These are phyloP conservation scores for Neonectria neomacrospora DNA, from an alignment of 2,329 filamentous ascomycete genomes.

Conservation along the genomic window DNA sequence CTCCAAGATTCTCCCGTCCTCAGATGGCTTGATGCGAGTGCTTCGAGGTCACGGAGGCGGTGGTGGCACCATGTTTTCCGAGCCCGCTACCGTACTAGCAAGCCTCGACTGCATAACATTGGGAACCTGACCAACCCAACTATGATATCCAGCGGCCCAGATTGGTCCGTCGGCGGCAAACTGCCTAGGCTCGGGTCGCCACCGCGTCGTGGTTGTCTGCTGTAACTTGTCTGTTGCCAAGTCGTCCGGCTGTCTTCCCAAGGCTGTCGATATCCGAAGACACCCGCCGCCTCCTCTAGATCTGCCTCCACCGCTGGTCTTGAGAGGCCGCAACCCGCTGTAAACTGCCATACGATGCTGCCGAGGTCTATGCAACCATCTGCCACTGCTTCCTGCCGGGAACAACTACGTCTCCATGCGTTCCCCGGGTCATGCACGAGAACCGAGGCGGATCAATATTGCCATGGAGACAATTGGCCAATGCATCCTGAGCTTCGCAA, in stretches of 20 bases:
- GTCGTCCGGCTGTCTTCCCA: background rate
- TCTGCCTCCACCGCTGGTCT: background rate
- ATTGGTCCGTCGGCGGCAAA: constrained; percentile 1
- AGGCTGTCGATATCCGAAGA: constrained; percentile 5
- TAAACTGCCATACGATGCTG: background rate
- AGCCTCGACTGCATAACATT: constrained; percentile 20
- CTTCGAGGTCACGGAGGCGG: constrained; percentile 8
- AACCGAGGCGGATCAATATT: background rate
- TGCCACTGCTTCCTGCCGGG: constrained; percentile 2
- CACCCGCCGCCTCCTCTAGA: constrained; percentile 9
- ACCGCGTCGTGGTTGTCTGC: background rate
- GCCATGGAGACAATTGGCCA: background rate
- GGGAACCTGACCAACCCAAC: background rate
- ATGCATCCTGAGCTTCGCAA: background rate
- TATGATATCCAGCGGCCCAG: constrained; percentile 16
- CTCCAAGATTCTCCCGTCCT: constrained; percentile 7
- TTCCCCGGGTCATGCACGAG: constrained; percentile 3
- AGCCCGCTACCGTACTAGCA: background rate
- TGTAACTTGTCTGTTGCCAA: constrained; percentile 6
- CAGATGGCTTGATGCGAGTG: constrained; percentile 4
- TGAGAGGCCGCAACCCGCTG: constrained; percentile 1
- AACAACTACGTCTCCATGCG: background rate
- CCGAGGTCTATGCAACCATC: background rate
- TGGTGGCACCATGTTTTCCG: constrained; percentile 21
- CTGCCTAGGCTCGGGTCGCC: background rate